Evolutionary conservation across 129 eudicot species (phyloP).

Genomic region (Flaveria brownii): DNA sequence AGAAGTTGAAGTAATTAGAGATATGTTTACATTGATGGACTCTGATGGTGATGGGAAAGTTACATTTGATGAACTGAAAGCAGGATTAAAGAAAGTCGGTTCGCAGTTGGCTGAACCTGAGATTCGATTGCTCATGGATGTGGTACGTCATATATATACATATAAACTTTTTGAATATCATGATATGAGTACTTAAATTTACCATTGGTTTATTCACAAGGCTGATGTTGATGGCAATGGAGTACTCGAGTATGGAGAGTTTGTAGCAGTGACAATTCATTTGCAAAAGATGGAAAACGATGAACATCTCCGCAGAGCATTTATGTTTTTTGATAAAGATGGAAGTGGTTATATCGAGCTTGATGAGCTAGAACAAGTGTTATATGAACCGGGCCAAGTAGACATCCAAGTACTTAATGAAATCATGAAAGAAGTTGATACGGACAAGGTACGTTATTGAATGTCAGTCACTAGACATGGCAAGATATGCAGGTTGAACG

Average conservation of each 20-base stretch:
- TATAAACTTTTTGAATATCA: not conserved
- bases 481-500: not conserved
- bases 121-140: slow-evolving; percentile 92
- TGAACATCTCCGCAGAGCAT: slow-evolving; percentile 87
- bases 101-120: slow-evolving; percentile 98
- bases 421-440: slow-evolving; percentile 91
- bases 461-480: not conserved
- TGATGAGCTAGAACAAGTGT: slow-evolving; percentile 82
- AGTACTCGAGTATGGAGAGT: slow-evolving; percentile 93
- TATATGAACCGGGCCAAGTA: slow-evolving; percentile 79
- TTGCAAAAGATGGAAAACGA: slow-evolving; percentile 91
- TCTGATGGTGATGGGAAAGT: slow-evolving; percentile 90
- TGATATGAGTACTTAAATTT: slow-evolving; percentile 20
- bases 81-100: slow-evolving; percentile 87
- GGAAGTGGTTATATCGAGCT: slow-evolving; percentile 83
- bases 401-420: slow-evolving; percentile 66
- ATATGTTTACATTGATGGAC: slow-evolving; percentile 92
- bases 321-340: slow-evolving; percentile 84
- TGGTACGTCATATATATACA: slow-evolving; percentile 47
- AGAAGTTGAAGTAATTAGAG: slow-evolving; percentile 89
- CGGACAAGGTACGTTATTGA: slow-evolving; percentile 64
- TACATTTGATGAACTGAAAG: slow-evolving; percentile 75
- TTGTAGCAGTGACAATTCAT: slow-evolving; percentile 96
- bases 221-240: slow-evolving; percentile 99
- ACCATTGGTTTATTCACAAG: slow-evolving; percentile 29